Base-by-base conservation (phyloP, 169 alveolate genomes). In the Blepharisma undulans region DNA sequence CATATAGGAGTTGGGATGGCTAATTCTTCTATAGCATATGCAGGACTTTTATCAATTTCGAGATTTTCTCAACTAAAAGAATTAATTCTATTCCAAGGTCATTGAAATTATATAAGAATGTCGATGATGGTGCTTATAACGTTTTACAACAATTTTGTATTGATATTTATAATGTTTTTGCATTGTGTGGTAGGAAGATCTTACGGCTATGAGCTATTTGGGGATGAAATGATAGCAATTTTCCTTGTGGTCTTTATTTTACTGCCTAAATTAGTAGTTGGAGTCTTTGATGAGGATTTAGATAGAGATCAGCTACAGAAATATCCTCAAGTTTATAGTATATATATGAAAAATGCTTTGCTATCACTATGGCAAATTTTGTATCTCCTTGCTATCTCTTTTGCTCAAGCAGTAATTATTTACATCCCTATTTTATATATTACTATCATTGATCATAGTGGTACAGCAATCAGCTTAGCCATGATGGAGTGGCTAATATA, bases 1-100 rank as follows among this genome's bases (percentile, higher is more conserved):
- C 94, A 96, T 81, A 94, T 97, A 16, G 98, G 98, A 30, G 91
- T 97, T 2, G 98, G 97, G 27, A 59, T 86, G 32, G 66, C 22
- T 22, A 30, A 25, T 21, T 61, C 29, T 61, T 34, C n/a, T 21
- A 36, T 22, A 19, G 36, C 30, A 21, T 29, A 72, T 25, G 84
- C 72, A 71, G 36, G 74, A 10, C 30, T 61, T 60, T 36, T 86
- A 71, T 27, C 84, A 60, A 30, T 86, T 12, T 29, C 82, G 6
- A 1, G 34, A 3, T 86, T 86, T 86, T 30, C 34, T 22, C 84
- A 86, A 4, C 72, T 86, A 2, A 72, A 6, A 66, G 91, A 86
- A 29, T 25, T 86, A 30, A 7, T 86, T 0, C 48, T 66, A 27
- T 60, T 72, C n/a, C 27, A 60, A 21, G 91, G 91, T 8, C 91